Conservation (phyloP, 2,329 filamentous ascomycete species). For the Ophiostoma himal-ulmi region DNA sequence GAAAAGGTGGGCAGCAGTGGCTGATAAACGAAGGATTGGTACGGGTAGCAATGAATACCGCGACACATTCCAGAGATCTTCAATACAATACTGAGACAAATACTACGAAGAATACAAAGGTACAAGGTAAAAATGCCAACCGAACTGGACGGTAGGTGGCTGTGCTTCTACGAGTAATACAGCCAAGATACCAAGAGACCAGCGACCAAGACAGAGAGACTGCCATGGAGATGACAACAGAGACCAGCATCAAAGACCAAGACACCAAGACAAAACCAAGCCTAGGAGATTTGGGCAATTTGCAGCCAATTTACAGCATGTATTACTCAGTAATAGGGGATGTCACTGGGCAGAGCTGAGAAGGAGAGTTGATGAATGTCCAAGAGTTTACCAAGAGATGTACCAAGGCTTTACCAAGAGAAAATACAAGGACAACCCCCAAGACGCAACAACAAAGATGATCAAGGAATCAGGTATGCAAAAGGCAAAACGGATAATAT, state of each 20-base stretch:
- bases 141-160: neutral
- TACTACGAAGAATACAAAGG: neutral
- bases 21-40: neutral
- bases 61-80: neutral
- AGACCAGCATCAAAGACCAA: constrained; percentile 1
- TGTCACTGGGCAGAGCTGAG: neutral
- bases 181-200: neutral
- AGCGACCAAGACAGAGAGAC: neutral
- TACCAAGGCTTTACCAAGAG: neutral
- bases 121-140: neutral
- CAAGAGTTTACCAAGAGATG: neutral
- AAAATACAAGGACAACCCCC: neutral
- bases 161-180: neutral
- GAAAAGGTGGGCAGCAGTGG: neutral
- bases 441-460: neutral
- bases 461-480: neutral
- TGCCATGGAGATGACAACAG: neutral
- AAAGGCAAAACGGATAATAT: no score
- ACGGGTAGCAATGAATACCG: neutral
- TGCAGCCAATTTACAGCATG: neutral
- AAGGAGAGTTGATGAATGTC: neutral
- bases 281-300: constrained; percentile 10
- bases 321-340: neutral
- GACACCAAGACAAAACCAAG: constrained; percentile 9
- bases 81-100: neutral